Evolutionary conservation across 1,284 basidiomycete species (phyloP), one percentile per base, ranked within the genome.

Genomic region (Microbotryomycetes sp.): DNA sequence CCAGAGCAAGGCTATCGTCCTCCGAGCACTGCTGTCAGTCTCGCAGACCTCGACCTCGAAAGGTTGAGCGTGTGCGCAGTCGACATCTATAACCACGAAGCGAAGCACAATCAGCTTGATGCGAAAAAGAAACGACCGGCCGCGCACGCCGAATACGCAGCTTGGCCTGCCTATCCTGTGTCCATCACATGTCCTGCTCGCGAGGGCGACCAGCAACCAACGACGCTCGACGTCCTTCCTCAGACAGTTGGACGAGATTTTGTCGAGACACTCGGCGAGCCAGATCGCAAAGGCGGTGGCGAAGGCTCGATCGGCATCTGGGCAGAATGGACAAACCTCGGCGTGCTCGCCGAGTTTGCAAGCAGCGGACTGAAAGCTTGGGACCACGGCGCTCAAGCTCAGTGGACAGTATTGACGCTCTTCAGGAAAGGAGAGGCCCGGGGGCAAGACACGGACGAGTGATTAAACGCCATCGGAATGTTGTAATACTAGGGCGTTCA

Each of bases 251-350:
- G 89, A 3, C 85, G 85, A 69, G 83, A 88, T 1, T 83, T 96
- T 62, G 86, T 93, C 3, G 73, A 76, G 18, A 72, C 74, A 41
- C 75, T 93, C 30, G 90, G 90, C 21, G 91, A 93, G 75, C 91
- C 91, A 6, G 82, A 82, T 69, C 81, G 87, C 57, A 94, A 93
- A 72, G 91, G 91, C 5, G 89, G 90, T 26, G 89, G 89, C 0
- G 78, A 82, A 11, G 88, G 83, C 81, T 9, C 87, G 89, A 88
- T 92, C 66, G 85, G 84, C 21, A 90, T 92, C 63, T 94, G 89
- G 88, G 87, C 89, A 68, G 90, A 93, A 74, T 93, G 89, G 89
- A 79, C 82, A n/a, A 80, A 77, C 61, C 80, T 86, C 59, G 88
- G 88, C 1, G 72, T 91, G 26, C 86, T 89, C 85, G 81, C 89